phyloP scores from a whole-genome alignment of 805 yeast genomes.

The Wickerhamiella bombiphila region DNA sequence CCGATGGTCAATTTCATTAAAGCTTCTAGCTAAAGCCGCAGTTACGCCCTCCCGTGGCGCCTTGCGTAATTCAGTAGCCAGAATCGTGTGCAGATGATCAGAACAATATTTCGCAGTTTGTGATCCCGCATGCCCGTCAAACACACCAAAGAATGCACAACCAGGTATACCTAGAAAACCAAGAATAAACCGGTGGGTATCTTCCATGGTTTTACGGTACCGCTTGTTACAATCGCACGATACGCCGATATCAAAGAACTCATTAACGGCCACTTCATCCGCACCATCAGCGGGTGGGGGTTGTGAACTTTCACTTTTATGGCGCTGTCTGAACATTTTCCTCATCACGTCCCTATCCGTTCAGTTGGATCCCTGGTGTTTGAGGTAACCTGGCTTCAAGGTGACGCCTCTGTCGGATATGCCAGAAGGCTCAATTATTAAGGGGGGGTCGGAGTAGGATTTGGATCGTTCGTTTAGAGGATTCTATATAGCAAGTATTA shows the following conservation, averaged over 20 bases:
- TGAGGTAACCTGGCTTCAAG: too few relatives aligned
- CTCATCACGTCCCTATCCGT: too few relatives aligned
- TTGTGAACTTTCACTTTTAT: too few relatives aligned
- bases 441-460: neutral
- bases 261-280: conserved; percentile 19
- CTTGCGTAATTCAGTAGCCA: conserved; percentile 21
- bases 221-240: conserved; percentile 76
- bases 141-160: conserved; percentile 90
- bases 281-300: conserved; percentile 7
- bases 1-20: conserved; percentile 58
- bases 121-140: conserved; percentile 95
- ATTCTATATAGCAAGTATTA: too few relatives aligned
- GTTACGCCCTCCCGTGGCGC: conserved; percentile 28
- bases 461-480: too few relatives aligned
- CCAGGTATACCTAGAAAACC: conserved; percentile 71
- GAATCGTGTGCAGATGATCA: conserved; percentile 56
- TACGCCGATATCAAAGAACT: conserved; percentile 62
- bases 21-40: conserved; percentile 51
- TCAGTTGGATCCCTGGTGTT: too few relatives aligned
- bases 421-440: neutral
- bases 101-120: conserved; percentile 94
- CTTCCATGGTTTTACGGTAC: conserved; percentile 86
- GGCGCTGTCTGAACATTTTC: neutral
- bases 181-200: conserved; percentile 83
- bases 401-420: neutral